Evolutionary conservation across 2,329 filamentous ascomycete genomes (phyloP).

Genomic region (Nemania bipapillata): DNA sequence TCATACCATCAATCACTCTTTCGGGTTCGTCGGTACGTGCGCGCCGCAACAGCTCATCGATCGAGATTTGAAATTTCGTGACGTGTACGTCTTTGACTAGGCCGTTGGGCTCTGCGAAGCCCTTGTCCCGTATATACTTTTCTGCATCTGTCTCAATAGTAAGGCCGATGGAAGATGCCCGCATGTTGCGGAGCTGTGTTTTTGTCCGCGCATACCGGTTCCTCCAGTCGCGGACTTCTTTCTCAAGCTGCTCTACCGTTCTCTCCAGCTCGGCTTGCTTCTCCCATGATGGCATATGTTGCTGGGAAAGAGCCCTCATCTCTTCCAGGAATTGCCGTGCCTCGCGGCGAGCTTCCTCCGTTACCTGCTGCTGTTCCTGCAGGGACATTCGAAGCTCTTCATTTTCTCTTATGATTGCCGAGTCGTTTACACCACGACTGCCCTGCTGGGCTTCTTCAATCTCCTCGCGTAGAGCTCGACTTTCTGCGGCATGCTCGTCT

Average conservation of each 20-base stretch:
- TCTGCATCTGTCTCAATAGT: slow-evolving; percentile 75
- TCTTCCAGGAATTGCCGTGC: slow-evolving; percentile 85
- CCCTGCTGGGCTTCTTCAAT: slow-evolving; percentile 64
- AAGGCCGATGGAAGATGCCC: slow-evolving; percentile 81
- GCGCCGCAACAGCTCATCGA: slow-evolving; percentile 86
- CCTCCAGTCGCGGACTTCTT: slow-evolving; percentile 89
- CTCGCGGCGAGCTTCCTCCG: slow-evolving; percentile 86
- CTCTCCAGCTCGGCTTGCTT: slow-evolving; percentile 81
- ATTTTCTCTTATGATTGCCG: slow-evolving; percentile 74
- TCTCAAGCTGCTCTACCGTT: slow-evolving; percentile 79
- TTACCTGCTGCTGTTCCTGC: slow-evolving; percentile 80
- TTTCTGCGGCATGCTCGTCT: slow-evolving; percentile 72
- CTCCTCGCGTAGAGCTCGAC: slow-evolving; percentile 71
- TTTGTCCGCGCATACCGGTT: slow-evolving; percentile 87
- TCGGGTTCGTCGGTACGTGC: slow-evolving; percentile 79
- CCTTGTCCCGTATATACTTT: slow-evolving; percentile 71
- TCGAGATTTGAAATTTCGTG: slow-evolving; percentile 92
- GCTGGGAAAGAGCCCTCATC: slow-evolving; percentile 86
- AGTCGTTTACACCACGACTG: slow-evolving; percentile 54
- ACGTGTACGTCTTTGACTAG: slow-evolving; percentile 90
- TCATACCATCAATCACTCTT: slow-evolving; percentile 85
- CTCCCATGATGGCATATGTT: slow-evolving; percentile 81
- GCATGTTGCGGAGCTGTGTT: slow-evolving; percentile 83
- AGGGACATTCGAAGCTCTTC: slow-evolving; percentile 73
- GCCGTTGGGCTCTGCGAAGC: slow-evolving; percentile 76